Conservation (phyloP, 768 basidiomycete genomes). For the Rhodotorula diobovata region DNA sequence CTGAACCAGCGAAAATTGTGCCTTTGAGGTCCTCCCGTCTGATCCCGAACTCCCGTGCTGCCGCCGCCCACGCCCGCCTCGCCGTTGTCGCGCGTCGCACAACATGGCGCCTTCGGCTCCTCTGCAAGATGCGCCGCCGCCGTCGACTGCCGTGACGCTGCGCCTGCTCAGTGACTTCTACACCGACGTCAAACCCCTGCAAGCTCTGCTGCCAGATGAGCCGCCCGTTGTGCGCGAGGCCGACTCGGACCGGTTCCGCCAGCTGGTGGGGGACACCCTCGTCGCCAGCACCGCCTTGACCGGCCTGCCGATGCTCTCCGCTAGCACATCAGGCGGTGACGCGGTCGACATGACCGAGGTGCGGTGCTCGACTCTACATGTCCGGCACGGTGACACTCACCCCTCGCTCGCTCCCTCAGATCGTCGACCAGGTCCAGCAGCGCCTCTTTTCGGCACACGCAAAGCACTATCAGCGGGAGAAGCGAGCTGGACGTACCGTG, state of each 20-base stretch:
- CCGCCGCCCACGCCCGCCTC: neutral
- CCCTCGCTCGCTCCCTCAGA: neutral
- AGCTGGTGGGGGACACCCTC: neutral
- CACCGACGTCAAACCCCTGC: neutral
- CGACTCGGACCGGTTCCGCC: constrained; percentile 6
- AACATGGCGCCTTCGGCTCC: neutral
- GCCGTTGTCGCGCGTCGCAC: neutral
- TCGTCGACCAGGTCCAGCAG: constrained; percentile 21
- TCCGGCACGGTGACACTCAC: neutral
- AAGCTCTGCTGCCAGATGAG: neutral
- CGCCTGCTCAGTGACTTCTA: constrained; percentile 21
- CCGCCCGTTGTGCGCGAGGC: neutral
- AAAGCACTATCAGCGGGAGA: neutral
- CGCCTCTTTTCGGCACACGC: constrained; percentile 22
- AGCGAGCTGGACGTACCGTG: neutral
- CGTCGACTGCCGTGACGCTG: neutral
- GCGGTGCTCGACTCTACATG: neutral
- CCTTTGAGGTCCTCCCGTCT: too few species aligned
- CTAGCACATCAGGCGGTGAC: accelerated
- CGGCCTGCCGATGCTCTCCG: neutral
- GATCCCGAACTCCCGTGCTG: neutral
- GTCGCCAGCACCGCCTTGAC: neutral
- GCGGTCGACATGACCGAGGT: constrained; percentile 20
- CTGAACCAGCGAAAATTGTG: too few species aligned
- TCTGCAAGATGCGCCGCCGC: neutral